phyloP scores from a whole-genome alignment of 306 rosid genomes.

The Vicia sativa region DNA sequence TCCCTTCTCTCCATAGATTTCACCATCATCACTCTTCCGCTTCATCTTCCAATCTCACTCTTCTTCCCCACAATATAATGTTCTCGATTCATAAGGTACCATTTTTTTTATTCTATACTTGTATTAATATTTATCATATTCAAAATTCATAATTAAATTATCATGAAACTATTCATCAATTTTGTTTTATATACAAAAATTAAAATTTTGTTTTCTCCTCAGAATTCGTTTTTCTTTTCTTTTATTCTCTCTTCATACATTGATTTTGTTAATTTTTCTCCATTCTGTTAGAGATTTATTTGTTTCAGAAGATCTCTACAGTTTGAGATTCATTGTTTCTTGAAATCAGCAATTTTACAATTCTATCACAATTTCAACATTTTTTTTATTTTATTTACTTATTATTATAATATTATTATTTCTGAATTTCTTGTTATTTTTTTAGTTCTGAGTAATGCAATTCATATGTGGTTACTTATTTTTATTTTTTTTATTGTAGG shows the following conservation, averaged over 20 bases:
- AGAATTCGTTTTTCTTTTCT: conserved; percentile 30
- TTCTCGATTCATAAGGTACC: conserved; percentile 84
- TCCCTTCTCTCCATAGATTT: conserved; percentile 58
- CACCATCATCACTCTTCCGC: conserved; percentile 49
- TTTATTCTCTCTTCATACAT: too few relatives aligned
- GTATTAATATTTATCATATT: too few relatives aligned
- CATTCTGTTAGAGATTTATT: not conserved
- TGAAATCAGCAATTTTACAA: conserved; percentile 32
- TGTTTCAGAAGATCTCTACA: conserved; percentile 28
- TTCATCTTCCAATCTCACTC: conserved; percentile 60
- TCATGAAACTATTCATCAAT: not conserved
- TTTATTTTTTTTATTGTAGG: not conserved
- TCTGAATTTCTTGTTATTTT: conserved; percentile 10
- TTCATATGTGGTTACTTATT: not conserved
- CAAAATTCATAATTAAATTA: not conserved
- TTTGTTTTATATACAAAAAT: not conserved
- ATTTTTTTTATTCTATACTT: not conserved
- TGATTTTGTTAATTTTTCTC: conserved; percentile 34
- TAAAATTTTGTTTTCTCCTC: conserved; percentile 31
- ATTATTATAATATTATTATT: conserved; percentile 17
- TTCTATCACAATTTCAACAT: conserved; percentile 32
- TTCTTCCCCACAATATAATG: conserved; percentile 62
- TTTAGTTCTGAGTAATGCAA: conserved; percentile 17
- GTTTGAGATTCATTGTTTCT: conserved; percentile 25
- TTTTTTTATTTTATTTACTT: conserved; percentile 27